Evolutionary conservation across 768 basidiomycete species (phyloP).

Genomic region (Royoungia palumana): DNA sequence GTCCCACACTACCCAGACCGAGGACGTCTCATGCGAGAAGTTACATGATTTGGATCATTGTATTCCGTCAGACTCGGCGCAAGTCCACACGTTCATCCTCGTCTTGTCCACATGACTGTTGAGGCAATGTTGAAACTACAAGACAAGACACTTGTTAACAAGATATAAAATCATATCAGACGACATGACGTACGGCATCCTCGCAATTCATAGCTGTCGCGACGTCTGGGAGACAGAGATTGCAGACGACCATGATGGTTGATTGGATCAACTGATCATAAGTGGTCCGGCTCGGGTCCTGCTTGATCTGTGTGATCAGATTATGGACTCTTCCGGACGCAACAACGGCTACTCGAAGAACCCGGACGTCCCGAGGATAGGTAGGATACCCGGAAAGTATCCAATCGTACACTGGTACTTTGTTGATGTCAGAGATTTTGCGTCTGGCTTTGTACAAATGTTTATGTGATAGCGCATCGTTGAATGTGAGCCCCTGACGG

Average conservation of each 20-base stretch:
- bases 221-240: not conserved
- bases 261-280: slow-evolving; percentile 1
- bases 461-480: slow-evolving; percentile 3
- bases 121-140: no score
- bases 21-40: no score
- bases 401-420: not conserved
- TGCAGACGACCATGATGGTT: slow-evolving; percentile 5
- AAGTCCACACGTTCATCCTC: no score
- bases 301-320: slow-evolving; percentile 5
- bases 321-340: slow-evolving; percentile 5
- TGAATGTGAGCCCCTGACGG: not conserved
- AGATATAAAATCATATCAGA: not conserved
- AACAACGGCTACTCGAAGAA: slow-evolving; percentile 7
- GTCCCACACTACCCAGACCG: no score
- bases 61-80: no score
- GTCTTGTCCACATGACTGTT: no score
- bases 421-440: no score
- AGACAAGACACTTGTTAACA: not conserved
- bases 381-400: not conserved
- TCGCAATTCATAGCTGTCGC: slow-evolving; percentile 2
- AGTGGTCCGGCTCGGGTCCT: slow-evolving; percentile 1
- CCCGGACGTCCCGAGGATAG: not conserved
- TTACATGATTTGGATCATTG: no score
- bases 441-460: slow-evolving; percentile 1
- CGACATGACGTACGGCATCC: not conserved